Percentiles rank a stretch among this genome's conserved stretches.
Evolutionary conservation across 345 rosid species (phyloP).

Genomic region (Adansonia digitata): DNA sequence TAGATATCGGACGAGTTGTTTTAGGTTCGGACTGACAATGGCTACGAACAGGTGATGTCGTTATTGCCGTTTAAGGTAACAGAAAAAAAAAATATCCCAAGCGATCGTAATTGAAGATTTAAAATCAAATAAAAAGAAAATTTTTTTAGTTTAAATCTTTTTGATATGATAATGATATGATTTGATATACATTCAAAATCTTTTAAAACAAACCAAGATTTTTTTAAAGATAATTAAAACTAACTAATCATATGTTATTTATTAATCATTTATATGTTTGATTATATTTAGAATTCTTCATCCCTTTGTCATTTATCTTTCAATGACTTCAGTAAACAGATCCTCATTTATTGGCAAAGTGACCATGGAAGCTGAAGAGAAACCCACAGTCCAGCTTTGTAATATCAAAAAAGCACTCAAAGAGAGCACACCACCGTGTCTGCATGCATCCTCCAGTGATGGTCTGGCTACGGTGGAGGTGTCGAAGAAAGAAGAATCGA

Average conservation of each 20-base stretch:
- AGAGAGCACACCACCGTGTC: not conserved
- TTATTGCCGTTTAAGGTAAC: not conserved
- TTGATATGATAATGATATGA: not conserved
- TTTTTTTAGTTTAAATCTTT: not conserved
- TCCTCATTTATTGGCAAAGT: not conserved
- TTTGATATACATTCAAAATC: not conserved
- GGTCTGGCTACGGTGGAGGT: not conserved
- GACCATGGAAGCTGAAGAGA: not conserved
- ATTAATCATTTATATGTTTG: not conserved
- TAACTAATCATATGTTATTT: not conserved
- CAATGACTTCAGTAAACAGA: not conserved
- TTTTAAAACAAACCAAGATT: not conserved
- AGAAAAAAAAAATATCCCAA: not conserved
- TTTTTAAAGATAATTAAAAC: not conserved
- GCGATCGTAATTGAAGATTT: not conserved
- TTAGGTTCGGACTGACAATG: too few species aligned
- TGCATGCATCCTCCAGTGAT: not conserved
- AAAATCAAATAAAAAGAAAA: not conserved
- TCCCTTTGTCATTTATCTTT: not conserved
- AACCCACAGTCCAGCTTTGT: not conserved
- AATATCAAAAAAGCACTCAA: not conserved
- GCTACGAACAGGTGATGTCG: too few species aligned
- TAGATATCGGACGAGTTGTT: too few species aligned
- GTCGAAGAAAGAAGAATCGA: not conserved
- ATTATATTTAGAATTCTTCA: not conserved